Evolutionary conservation across 306 rosid genomes (phyloP), one percentile per base, ranked within the genome.

Genomic region (Dryas alaskensis): DNA sequence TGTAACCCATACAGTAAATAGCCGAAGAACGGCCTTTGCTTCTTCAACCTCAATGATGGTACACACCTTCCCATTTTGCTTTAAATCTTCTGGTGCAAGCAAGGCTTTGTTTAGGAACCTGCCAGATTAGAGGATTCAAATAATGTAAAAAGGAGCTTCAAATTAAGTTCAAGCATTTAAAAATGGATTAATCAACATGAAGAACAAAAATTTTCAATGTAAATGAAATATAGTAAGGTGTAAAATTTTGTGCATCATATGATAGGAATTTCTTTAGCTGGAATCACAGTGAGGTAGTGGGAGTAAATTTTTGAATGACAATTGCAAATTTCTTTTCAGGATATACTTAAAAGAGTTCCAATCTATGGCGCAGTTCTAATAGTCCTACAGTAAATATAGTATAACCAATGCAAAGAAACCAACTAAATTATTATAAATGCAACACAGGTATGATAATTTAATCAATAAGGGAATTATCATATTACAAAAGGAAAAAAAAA

Each of bases 81-180:
- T 81, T 31, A 52, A 44, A 73, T 73, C 75, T 19, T 70, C 45
- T 0, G 84, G 73, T 8, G 78, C 50, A 37, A 86, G 49, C 73
- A 86, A 73, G 2, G 90, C 88, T 63, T 76, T 83, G 68, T 86
- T 50, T 31, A 86, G 87, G 63, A 86, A 84, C 73, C 87, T 86
- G 73, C 22, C 8, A 65, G 44, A 72, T 31, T 17, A 47, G 4
- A 60, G 4, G 42, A 39, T 16, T 10, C 12, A 16, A n/a, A 51
- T 14, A 11, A 31, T 39, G 40, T 22, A 50, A 8, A 44, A 3
- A 43, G 5, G 5, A 6, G 44, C 19, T 40, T 11, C 11, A 3
- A 0, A 27, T 25, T 59, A 25, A 27, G 42, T 22, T 58, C 4
- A 8, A 22, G 25, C 37, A 31, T 31, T 31, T 6, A 17, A n/a